Evolutionary conservation across 306 rosid species (phyloP), one percentile per base, ranked within the genome.

Genomic region (Gillenia trifoliata): DNA sequence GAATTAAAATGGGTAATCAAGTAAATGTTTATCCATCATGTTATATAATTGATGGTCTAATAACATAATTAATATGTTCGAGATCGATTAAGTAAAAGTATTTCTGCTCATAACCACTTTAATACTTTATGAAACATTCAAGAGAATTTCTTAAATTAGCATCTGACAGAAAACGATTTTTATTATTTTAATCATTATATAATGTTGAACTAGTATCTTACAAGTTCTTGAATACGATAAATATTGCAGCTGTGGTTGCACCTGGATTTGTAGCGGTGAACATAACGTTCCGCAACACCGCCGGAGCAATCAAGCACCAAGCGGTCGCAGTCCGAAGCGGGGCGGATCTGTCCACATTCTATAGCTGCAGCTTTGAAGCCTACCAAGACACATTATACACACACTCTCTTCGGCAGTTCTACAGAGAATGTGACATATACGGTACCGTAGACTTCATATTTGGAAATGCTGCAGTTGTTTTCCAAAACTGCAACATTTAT

Each of bases 381-480:
- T 92, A 92, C 78, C 98, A 92, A 73, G 98, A 92, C 78, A 92
- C 98, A 0, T 78, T 92, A n/a, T 92, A 90, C 55, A 72, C 96
- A 1, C 96, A 90, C 75, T 84, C 98, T 33, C 78, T 87, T 6
- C 80, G 98, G 11, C 96, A 92, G 63, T 87, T 92, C 82, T 92
- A 90, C 77, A 74, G 92, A n/a, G 98, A 90, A 65, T 92, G 96
- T 41, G 91, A 88, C 70, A 86, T 90, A 29, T 92, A 85, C 63
- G 96, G 98, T 28, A 92, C 98, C 0, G 96, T 92, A 17, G 98
- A 92, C 52, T 93, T 93, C 90, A 91, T 94, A 50, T 94, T 94
- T n/a, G 97, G 98, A 4, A 91, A 94, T 36, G 98, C 98, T 2
- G 92, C 92, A 30, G 94, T 83, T 22, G 95, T 94, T 0, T 80